Base-by-base conservation (phyloP, 805 yeast species). In the Ogataea polymorpha region DNA sequence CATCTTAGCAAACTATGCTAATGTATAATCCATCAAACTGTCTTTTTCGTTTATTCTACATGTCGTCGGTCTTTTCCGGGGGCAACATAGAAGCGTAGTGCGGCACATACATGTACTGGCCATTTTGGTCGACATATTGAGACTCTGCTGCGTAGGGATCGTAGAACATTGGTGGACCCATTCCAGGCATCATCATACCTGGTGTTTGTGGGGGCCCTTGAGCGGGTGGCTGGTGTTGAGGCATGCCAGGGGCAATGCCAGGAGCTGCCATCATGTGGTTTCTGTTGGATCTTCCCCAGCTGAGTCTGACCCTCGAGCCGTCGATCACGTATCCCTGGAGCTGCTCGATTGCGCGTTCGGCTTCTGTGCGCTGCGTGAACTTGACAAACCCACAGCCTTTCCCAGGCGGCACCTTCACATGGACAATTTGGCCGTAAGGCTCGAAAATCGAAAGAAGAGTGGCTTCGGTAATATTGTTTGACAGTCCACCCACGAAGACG, bases 341-440 rank as follows among this genome's bases (percentile, higher is more conserved):
- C 3, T 82, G 81, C 29, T 78, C 74, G 40, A 85, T 82, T 6
- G 95, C 88, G 29, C 77, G 80, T 59, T 83, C 87, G 1, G 93
- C 93, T 51, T 82, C 86, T 51, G 77, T 81, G 46, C 86, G 67
- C 25, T 69, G 67, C n/a, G 75, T 66, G 58, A 78, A 85, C 54
- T 78, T 80, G 42, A 85, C 81, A 61, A 84, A 83, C 1, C 90
- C 95, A 65, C 91, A 83, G 44, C 85, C 84, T 56, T 84, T 85
- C 11, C 88, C 87, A 1, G 78, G 80, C 6, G 91, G 91, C 33
- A 85, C 82, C 54, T 82, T 83, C 31, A 85, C 82, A 49, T 79
- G 82, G 20, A 73, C 63, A 25, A 85, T 79, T 14, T 67, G 60
- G n/a, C 95, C 95, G 65, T 81, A 84, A 13, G 88, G 86, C 59